Conservation (phyloP, 2,329 filamentous ascomycete genomes). For the Xylaria hypoxylon region DNA sequence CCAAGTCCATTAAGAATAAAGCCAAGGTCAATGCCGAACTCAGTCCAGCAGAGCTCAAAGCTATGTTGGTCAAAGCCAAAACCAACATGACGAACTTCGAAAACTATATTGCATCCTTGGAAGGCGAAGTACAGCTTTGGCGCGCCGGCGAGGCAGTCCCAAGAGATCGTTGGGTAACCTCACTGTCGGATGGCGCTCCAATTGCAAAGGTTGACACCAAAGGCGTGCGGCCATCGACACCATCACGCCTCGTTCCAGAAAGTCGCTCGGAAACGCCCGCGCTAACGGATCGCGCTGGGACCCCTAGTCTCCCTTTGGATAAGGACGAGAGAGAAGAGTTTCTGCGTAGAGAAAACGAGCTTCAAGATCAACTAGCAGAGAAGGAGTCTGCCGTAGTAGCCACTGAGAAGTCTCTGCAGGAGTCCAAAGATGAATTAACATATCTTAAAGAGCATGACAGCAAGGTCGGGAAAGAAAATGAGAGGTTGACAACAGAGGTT, state of each 20-base stretch:
- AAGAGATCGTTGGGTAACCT: slow-evolving; percentile 85
- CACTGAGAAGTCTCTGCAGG: slow-evolving; percentile 82
- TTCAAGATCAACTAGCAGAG: slow-evolving; percentile 96
- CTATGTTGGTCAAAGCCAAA: slow-evolving; percentile 91
- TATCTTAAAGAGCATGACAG: slow-evolving; percentile 88
- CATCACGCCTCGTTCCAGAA: slow-evolving; percentile 64
- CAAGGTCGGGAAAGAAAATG: slow-evolving; percentile 89
- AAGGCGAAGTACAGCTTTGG: slow-evolving; percentile 89
- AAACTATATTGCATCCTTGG: slow-evolving; percentile 83
- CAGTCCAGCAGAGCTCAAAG: slow-evolving; percentile 94
- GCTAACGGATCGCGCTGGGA: slow-evolving; percentile 84
- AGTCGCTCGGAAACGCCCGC: slow-evolving; percentile 71
- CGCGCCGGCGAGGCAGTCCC: slow-evolving; percentile 88
- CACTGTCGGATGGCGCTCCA: slow-evolving; percentile 67
- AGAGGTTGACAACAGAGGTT: slow-evolving; percentile 83
- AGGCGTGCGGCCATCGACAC: slow-evolving; percentile 65
- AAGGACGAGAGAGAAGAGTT: slow-evolving; percentile 99
- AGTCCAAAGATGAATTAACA: slow-evolving; percentile 86
- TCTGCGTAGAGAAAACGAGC: slow-evolving; percentile 91
- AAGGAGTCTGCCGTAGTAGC: slow-evolving; percentile 84
- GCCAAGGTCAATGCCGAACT: slow-evolving; percentile 99
- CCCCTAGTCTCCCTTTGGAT: slow-evolving; percentile 87
- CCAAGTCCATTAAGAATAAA: slow-evolving; percentile 99
- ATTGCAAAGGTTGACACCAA: slow-evolving; percentile 59
- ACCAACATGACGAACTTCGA: slow-evolving; percentile 90